Evolutionary conservation across 2,329 filamentous ascomycete species (phyloP).

Genomic region (Beauveria medogensis): DNA sequence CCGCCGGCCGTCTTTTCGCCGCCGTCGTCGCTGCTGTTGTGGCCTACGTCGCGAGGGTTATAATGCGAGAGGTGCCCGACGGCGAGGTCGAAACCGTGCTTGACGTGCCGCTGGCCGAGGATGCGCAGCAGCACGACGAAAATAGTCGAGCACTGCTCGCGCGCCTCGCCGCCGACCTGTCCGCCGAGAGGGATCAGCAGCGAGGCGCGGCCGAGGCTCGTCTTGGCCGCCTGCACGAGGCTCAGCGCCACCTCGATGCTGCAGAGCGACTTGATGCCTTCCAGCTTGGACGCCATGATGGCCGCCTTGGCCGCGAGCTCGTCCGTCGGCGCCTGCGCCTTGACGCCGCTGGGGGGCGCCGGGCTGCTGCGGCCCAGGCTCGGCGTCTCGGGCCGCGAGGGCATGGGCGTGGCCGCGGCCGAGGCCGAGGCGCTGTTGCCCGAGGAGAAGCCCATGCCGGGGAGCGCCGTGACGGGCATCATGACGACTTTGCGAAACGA

Average conservation of each 20-base stretch:
- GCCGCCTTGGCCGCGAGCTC: conserved; percentile 96
- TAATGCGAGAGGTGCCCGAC: conserved; percentile 86
- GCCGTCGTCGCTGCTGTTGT: conserved; percentile 32
- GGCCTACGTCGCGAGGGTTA: conserved; percentile 74
- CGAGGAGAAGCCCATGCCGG: conserved; percentile 55
- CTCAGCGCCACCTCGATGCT: conserved; percentile 92
- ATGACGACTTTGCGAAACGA: conserved; percentile 99
- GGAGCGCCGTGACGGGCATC: conserved; percentile 92
- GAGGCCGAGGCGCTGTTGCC: conserved; percentile 25
- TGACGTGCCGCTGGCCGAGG: conserved; percentile 79
- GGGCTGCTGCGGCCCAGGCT: conserved; percentile 30
- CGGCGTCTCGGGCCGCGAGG: conserved; percentile 44
- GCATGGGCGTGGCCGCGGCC: conserved; percentile 23
- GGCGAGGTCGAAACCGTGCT: conserved; percentile 87
- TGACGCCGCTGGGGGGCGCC: conserved; percentile 33
- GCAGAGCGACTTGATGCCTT: conserved; percentile 91
- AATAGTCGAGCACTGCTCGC: conserved; percentile 81
- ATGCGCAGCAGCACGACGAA: conserved; percentile 80
- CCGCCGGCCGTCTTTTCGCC: conserved; percentile 41
- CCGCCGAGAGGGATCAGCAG: conserved; percentile 75
- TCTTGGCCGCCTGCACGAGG: conserved; percentile 81
- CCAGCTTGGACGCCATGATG: conserved; percentile 87
- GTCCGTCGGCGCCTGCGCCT: conserved; percentile 77
- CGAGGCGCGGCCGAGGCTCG: conserved; percentile 75
- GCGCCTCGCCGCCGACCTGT: conserved; percentile 72